Base-by-base conservation (phyloP, 2,329 filamentous ascomycete genomes). In the Lachnellula willkommii region DNA sequence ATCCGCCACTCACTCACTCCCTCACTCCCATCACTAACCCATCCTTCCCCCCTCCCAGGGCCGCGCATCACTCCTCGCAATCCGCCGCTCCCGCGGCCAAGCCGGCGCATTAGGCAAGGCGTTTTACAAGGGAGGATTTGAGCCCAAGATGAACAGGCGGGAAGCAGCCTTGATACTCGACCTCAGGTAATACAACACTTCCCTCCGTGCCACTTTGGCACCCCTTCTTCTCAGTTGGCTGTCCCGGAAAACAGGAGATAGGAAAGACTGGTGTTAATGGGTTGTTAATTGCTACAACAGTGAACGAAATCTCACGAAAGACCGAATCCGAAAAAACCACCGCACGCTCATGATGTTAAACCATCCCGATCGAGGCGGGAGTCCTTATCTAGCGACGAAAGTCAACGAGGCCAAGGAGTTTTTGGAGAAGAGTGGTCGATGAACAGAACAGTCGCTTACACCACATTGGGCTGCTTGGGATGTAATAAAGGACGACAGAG, bases 91-190 rank as follows among this genome's bases (percentile, higher is more conserved):
- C 58, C 82, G 88, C 60, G 88, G 89, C 60, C 87, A 87, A 57
- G 75, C 75, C 61, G 88, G 88, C 63, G 86, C 88, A 37, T 77
- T 96, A 65, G 94, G 94, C 66, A 91, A 92, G 73, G 85, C 91
- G 43, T 99, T 91, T 71, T 97, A 96, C 81, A 99, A 97, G 75
- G 94, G 94, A 65, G 94, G 94, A n/a, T 99, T 99, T 71, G 94
- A 99, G 77, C 79, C 85, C 58, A 89, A 88, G 74, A 99, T 99
- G 93, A 96, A 85, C 72, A 84, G 88, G 72, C 85, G 88, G 72
- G 94, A 99, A 75, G 94, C 94, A 22, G 81, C 91, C 4, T 76
- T 99, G 65, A 96, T 99, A 59, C 77, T 99, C 49, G 89, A 94
- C 63, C 85, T 97, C 59, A 89, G 85, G 93, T 96, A 20, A 20